Conservation (phyloP, 2,329 filamentous ascomycete genomes). For the Talaromyces sp. region DNA sequence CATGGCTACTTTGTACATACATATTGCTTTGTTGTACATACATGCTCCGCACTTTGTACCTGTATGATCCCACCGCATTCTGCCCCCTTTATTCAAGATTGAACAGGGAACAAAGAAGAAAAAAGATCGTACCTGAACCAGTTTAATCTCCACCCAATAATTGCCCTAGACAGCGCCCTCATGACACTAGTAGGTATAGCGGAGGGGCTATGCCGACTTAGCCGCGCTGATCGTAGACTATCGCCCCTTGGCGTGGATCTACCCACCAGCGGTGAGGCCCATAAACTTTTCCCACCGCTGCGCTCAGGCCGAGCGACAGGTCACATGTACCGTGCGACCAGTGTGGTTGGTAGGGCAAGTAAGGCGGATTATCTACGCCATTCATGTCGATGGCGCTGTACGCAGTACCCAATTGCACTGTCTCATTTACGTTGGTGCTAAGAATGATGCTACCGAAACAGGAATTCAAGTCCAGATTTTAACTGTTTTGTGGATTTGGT, state of each 20-base stretch:
- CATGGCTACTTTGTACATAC: too few relatives aligned
- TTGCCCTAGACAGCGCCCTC: slow-evolving; percentile 12
- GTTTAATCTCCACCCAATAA: neutral
- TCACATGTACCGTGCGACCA: slow-evolving; percentile 22
- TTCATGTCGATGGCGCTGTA: neutral
- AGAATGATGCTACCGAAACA: neutral
- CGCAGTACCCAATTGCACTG: too few relatives aligned
- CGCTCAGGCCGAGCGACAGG: slow-evolving; percentile 17
- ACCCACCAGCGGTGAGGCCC: slow-evolving; percentile 18
- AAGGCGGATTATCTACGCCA: neutral
- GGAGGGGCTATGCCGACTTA: slow-evolving; percentile 25
- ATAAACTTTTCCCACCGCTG: neutral
- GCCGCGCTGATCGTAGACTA: slow-evolving; percentile 26
- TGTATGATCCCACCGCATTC: too few relatives aligned
- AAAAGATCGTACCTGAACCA: neutral
- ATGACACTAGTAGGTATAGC: slow-evolving; percentile 16
- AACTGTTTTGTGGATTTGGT: slow-evolving; percentile 2
- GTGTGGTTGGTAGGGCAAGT: slow-evolving; percentile 12
- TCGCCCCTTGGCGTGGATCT: slow-evolving; percentile 19
- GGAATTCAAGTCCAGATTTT: neutral
- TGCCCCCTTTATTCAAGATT: too few relatives aligned
- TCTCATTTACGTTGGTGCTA: neutral
- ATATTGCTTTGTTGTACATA: too few relatives aligned
- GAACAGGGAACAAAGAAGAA: too few relatives aligned
- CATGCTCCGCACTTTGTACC: too few relatives aligned